Conservation (phyloP, 116 monocot species). For the Dioscorea cayenensis region DNA sequence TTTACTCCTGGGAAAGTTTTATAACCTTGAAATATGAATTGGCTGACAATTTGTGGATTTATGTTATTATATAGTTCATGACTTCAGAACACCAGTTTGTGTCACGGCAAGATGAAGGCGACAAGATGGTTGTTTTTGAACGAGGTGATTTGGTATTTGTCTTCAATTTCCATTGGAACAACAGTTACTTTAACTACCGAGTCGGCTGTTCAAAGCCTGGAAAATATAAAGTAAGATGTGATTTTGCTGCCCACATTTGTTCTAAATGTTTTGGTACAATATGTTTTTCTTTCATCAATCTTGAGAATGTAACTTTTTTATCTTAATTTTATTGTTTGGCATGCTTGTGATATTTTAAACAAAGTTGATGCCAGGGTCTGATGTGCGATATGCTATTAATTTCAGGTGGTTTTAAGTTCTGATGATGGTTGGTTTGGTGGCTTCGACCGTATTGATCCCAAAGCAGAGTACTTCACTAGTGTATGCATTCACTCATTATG, state of each 20-base stretch:
- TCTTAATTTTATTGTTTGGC: neutral
- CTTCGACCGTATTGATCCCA: constrained; percentile 64
- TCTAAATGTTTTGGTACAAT: neutral
- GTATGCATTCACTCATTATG: constrained; percentile 35
- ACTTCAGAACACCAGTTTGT: constrained; percentile 82
- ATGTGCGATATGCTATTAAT: neutral
- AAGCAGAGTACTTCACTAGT: constrained; percentile 73
- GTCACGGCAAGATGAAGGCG: constrained; percentile 86
- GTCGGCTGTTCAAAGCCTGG: constrained; percentile 87
- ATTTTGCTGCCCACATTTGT: neutral
- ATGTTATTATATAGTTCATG: constrained; percentile 79
- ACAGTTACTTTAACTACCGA: constrained; percentile 79
- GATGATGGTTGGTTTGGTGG: constrained; percentile 88
- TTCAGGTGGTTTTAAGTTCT: constrained; percentile 79
- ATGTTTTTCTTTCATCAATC: neutral
- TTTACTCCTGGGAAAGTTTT: too few species aligned
- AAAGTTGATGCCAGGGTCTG: neutral
- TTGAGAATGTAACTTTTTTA: neutral
- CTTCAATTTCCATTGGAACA: constrained; percentile 97
- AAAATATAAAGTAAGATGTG: constrained; percentile 78
- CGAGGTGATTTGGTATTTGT: constrained; percentile 88
- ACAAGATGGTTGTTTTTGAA: constrained; percentile 85
- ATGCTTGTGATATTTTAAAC: neutral
- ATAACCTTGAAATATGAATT: too few species aligned
- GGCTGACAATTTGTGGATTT: too few species aligned